phyloP scores from a whole-genome alignment of 805 yeast species.

The Lachancea dasiensis region DNA sequence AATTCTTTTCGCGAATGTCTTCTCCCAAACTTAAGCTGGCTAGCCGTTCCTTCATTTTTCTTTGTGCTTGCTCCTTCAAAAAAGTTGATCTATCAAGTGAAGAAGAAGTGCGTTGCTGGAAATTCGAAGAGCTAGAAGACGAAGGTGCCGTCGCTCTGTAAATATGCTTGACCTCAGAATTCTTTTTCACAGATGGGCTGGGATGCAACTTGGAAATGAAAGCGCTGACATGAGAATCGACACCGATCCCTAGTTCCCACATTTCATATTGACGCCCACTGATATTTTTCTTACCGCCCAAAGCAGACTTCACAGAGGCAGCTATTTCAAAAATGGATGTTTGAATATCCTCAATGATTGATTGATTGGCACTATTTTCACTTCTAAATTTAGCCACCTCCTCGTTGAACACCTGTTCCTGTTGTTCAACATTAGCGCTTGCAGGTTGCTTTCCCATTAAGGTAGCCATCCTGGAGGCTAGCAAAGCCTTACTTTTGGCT shows the following conservation, averaged over 20 bases:
- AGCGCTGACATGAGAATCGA: constrained; percentile 56
- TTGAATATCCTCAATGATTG: constrained; percentile 65
- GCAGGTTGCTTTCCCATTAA: constrained; percentile 69
- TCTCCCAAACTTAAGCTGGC: constrained; percentile 71
- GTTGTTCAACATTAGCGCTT: constrained; percentile 34
- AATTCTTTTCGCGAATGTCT: constrained; percentile 9
- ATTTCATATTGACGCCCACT: constrained; percentile 47
- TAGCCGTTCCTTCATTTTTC: constrained; percentile 77
- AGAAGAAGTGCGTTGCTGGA: no score
- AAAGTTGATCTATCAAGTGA: constrained; percentile 71
- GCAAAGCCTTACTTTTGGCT: constrained; percentile 70
- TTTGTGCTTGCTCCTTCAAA: constrained; percentile 74
- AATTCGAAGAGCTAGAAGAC: no score
- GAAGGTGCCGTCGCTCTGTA: neutral
- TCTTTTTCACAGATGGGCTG: neutral
- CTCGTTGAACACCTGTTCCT: constrained; percentile 39
- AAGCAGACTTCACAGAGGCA: constrained; percentile 33
- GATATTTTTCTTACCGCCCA: constrained; percentile 20
- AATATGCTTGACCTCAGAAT: no score
- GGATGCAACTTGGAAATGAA: constrained; percentile 52
- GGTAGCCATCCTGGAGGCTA: constrained; percentile 87
- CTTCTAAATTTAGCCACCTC: constrained; percentile 46
- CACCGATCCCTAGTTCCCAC: constrained; percentile 81
- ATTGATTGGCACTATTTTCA: constrained; percentile 51
- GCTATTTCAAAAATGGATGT: constrained; percentile 58